Evolutionary conservation across 2,329 filamentous ascomycete species (phyloP), one percentile per base, ranked within the genome.

Genomic region (Diplocarpon mali): DNA sequence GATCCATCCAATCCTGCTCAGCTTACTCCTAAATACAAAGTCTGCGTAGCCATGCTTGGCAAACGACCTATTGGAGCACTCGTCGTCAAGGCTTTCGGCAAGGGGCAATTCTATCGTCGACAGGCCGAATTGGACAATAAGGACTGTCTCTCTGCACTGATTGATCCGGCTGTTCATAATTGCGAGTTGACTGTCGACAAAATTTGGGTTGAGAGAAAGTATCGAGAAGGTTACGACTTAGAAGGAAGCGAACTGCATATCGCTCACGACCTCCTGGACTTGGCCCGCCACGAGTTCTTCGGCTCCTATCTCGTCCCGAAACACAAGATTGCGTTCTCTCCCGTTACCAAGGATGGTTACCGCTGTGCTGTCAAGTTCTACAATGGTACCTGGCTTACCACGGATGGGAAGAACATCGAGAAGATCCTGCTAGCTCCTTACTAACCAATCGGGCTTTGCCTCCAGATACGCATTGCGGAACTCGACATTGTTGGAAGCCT

Each of bases 121-220:
- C 3, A 24, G 7, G 20, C 20, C 7, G 4, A 24, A 11, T 38
- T 3, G 20, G 20, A 24, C 3, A 24, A 3, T 7, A 3, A 24
- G 3, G 20, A 24, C 7, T 7, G 7, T 4, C 3, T 4, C 7
- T 24, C 7, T 24, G 20, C 20, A 3, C 20, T 24, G 7, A 3
- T 24, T 24, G 20, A 24, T 24, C 20, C 20, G 3, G 4, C 7
- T 24, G 20, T 24, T 24, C 32, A 29, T 12, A 5, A 28, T 2
- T 75, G 72, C 2, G 65, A 73, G n/a, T 66, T 81, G 43, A 76
- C 77, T 14, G 71, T 83, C 20, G 79, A 78, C 17, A 70, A 79
- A 27, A 77, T 83, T 52, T 83, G 79, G 79, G 78, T 75, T 0
- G 76, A 73, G 7, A 69, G 67, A 5, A 66, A 69, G 2, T 71